Evolutionary conservation across 768 basidiomycete species (phyloP), one percentile per base, ranked within the genome.

Genomic region (Lanmaoa rubissima): DNA sequence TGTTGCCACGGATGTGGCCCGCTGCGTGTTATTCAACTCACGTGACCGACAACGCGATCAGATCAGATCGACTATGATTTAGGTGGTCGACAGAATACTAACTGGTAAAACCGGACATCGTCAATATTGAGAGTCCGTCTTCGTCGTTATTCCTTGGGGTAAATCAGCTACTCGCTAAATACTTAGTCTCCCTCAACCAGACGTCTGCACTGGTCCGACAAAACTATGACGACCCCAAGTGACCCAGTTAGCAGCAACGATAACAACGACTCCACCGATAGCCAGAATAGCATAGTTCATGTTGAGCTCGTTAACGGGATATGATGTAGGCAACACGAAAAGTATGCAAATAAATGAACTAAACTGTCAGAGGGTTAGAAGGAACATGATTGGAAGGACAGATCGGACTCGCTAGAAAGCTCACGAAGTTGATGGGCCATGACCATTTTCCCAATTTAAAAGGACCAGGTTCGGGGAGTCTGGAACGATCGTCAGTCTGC

Each of bases 241-340:
- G 6, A 73, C 17, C 82, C 82, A 82, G 35, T 76, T 77, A 0
- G 74, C 31, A 5, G 68, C 66, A 16, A 82, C 81, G n/a, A 82
- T 61, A 34, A 81, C 32, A 24, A 75, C 59, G 16, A 83, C 69
- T 0, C 71, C 79, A 8, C 80, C 81, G 21, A 83, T 71, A 5
- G 82, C 81, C 4, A 84, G 74, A 48, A 84, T 71, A 0, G 83
- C 74, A 57, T 85, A 83, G 65, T 84, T 84, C 83, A 84, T 85
- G 65, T 82, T 79, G 46, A 76, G 61, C 43, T 70, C 57, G 39
- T 69, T 78, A 19, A 82, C 81, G 0, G 82, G 83, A 48, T 74
- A 74, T 1, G 78, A 74, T n/a, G 82, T 84, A 7, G 82, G 82
- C 21, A 84, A 71, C 53, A 84, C 69, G 70, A 84, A 84, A 4